Percentiles rank a stretch among this genome's conserved stretches.
These are phyloP conservation scores for Domatiomyces globalis DNA, from an alignment of 2,329 filamentous ascomycete genomes.

Conservation along the genomic window DNA sequence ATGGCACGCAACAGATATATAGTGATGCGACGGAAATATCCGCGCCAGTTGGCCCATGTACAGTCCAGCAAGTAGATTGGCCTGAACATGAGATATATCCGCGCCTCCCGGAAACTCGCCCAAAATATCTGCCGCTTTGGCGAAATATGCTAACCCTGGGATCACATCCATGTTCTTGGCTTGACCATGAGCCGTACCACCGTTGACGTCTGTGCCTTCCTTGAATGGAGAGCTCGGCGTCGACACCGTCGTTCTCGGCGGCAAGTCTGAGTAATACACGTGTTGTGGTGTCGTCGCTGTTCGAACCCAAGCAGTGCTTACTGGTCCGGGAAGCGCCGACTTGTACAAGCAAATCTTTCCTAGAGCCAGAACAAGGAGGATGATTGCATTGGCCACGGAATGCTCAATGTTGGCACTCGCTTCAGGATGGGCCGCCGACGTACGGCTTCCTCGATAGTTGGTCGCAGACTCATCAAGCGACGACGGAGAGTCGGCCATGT, in stretches of 20 bases:
- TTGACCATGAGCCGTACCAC: conserved; percentile 25
- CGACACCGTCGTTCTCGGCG: conserved; percentile 13
- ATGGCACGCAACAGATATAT: conserved; percentile 48
- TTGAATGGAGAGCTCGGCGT: conserved; percentile 15
- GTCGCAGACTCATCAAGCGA: conserved; percentile 8
- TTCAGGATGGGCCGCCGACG: conserved; percentile 15
- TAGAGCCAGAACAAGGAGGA: conserved; percentile 69
- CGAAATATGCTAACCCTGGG: conserved; percentile 81
- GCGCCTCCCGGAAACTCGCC: conserved; percentile 67
- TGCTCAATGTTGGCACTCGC: conserved; percentile 27
- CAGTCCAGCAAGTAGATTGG: conserved; percentile 67
- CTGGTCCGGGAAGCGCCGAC: conserved; percentile 37
- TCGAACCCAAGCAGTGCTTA: conserved; percentile 20
- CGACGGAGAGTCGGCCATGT: conserved; percentile 12
- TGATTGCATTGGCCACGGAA: conserved; percentile 65
- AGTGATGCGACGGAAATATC: conserved; percentile 70
- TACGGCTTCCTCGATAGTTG: background rate
- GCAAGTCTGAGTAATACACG: conserved; percentile 12
- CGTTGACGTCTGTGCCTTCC: conserved; percentile 10
- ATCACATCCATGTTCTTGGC: conserved; percentile 66
- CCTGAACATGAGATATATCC: conserved; percentile 71
- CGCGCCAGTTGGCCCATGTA: conserved; percentile 81
- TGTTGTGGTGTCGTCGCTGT: conserved; percentile 18
- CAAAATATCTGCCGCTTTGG: conserved; percentile 71
- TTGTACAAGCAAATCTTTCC: conserved; percentile 61